A percentile compares a stretch with the other conserved stretches of the same genome.
Conservation (phyloP, 148 eudicot genomes). For the Talinum fruticosum region DNA sequence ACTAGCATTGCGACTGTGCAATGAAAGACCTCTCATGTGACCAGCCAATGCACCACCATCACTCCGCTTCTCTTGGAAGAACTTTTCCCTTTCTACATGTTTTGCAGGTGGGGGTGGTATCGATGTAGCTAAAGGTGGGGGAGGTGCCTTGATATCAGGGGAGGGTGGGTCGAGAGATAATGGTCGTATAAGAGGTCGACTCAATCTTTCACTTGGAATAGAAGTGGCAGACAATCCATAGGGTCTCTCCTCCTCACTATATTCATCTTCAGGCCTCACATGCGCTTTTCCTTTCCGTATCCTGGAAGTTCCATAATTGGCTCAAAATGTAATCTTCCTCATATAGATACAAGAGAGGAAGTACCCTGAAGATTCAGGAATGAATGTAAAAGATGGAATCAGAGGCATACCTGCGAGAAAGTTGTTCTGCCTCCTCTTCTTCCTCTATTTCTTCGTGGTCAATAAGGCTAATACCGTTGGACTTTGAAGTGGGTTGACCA, state of each 20-base stretch:
- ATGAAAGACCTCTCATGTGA: constrained; percentile 74
- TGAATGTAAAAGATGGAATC: background rate
- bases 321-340: background rate
- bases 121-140: constrained; percentile 33
- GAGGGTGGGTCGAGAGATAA: constrained; percentile 34
- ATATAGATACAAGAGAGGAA: background rate
- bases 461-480: constrained; percentile 38
- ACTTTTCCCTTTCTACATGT: constrained; percentile 82
- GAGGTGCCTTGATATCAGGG: constrained; percentile 30
- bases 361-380: background rate
- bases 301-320: constrained; percentile 30
- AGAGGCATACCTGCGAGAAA: constrained; percentile 59
- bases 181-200: constrained; percentile 73
- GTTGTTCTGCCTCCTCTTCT: constrained; percentile 84
- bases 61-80: constrained; percentile 77
- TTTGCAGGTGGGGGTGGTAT: constrained; percentile 98
- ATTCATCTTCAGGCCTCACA: constrained; percentile 65
- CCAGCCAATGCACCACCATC: constrained; percentile 59
- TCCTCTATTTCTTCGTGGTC: constrained; percentile 47
- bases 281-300: constrained; percentile 91
- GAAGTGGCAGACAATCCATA: constrained; percentile 41
- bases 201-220: constrained; percentile 39
- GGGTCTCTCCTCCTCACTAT: constrained; percentile 36
- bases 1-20: constrained; percentile 72
- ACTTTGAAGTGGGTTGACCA: constrained; percentile 35